Evolutionary conservation across 495 filamentous ascomycete genomes (phyloP).

Genomic region (Penicillium salamii): DNA sequence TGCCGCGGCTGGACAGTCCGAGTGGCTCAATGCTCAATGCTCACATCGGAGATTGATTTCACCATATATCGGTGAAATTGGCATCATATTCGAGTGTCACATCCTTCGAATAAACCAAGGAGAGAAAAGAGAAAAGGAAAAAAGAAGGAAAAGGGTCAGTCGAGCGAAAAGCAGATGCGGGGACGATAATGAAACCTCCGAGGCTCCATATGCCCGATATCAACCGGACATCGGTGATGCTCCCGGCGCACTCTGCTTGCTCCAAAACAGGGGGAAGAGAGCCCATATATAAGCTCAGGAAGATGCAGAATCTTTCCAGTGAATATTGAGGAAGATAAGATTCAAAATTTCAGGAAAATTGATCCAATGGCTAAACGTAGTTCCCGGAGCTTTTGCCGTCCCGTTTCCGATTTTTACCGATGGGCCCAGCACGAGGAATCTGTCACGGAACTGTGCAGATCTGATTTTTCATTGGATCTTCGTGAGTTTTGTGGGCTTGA

Average conservation of each 20-base stretch:
- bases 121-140: background rate
- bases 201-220: constrained; percentile 8
- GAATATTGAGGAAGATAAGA: constrained; percentile 1
- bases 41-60: background rate
- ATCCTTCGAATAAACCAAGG: too few species aligned
- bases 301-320: background rate
- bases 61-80: too few species aligned
- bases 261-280: background rate
- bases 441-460: background rate
- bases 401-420: constrained; percentile 32
- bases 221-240: background rate
- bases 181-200: background rate
- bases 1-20: background rate
- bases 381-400: constrained; percentile 14
- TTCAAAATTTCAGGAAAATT: background rate
- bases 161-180: constrained; percentile 10
- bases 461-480: background rate
- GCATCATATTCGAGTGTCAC: too few species aligned
- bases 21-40: background rate
- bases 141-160: constrained; percentile 10
- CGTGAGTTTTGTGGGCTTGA: background rate
- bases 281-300: background rate
- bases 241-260: background rate
- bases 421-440: constrained; percentile 2
- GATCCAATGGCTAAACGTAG: constrained; percentile 16